These are phyloP conservation scores for Cocos nucifera DNA, from an alignment of 176 grass and related monocot genomes.

Conservation along the genomic window DNA sequence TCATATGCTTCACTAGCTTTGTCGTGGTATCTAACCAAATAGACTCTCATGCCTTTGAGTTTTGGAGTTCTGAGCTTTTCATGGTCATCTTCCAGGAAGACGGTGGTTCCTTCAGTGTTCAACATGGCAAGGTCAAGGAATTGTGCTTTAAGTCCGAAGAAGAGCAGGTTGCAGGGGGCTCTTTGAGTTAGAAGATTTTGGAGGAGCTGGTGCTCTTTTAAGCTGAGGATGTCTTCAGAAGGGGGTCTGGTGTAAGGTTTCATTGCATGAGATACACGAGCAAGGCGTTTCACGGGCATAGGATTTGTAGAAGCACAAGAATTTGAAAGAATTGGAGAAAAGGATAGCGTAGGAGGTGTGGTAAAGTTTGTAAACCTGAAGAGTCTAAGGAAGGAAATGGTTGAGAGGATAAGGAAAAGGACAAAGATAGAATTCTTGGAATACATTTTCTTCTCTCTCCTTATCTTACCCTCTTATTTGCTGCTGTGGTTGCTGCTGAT, in stretches of 20 bases:
- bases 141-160: slow-evolving; percentile 7
- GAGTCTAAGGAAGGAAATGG: slow-evolving; percentile 30
- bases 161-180: slow-evolving; percentile 12
- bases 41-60: neutral
- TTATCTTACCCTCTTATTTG: no score
- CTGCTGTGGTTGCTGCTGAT: no score
- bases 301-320: neutral
- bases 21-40: neutral
- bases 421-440: slow-evolving; percentile 27
- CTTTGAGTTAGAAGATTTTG: neutral
- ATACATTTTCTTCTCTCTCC: neutral
- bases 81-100: slow-evolving; percentile 3
- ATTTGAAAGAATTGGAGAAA: neutral
- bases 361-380: slow-evolving; percentile 20
- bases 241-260: neutral
- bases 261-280: neutral
- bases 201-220: slow-evolving; percentile 3
- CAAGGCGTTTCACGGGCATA: neutral
- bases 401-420: slow-evolving; percentile 23
- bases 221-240: neutral
- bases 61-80: neutral
- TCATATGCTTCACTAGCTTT: slow-evolving; percentile 5
- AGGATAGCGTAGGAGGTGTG: neutral
- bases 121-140: neutral
- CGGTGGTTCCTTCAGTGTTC: neutral